These are phyloP conservation scores for Penstemon newberryi DNA, from an alignment of 257 asterid species.

Conservation along the genomic window DNA sequence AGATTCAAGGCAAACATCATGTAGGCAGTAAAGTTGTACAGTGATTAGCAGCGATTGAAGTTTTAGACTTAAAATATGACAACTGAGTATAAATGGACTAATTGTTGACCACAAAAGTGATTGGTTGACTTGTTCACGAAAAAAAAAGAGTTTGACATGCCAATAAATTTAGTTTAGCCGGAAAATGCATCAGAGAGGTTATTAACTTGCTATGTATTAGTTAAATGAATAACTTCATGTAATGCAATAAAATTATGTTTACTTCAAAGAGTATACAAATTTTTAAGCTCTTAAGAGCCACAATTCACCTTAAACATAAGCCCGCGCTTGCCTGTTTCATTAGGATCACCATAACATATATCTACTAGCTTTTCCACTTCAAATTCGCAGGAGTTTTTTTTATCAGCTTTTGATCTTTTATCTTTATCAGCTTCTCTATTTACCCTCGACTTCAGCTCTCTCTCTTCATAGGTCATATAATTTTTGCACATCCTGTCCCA, in stretches of 20 bases:
- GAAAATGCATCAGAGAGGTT: conserved; percentile 15
- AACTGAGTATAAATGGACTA: not conserved
- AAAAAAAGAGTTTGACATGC: not conserved
- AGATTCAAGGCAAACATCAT: conserved; percentile 11
- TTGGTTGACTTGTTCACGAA: conserved; percentile 3
- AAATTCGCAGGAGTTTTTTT: conserved; percentile 34
- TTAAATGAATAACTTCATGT: not conserved
- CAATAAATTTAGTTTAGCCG: not conserved
- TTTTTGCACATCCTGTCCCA: conserved; percentile 42
- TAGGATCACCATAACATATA: conserved; percentile 46
- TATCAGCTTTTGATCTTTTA: conserved; percentile 25
- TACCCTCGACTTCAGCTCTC: conserved; percentile 30
- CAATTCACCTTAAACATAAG: conserved; percentile 43
- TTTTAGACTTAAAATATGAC: not conserved
- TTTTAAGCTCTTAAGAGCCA: conserved; percentile 20
- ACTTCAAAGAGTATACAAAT: conserved; percentile 9
- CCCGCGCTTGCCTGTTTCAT: conserved; percentile 38
- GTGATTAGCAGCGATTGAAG: conserved; percentile 7
- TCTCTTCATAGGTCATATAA: conserved; percentile 30
- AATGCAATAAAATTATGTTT: conserved; percentile 14
- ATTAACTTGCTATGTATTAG: not conserved
- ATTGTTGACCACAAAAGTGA: conserved; percentile 3
- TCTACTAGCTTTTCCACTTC: conserved; percentile 50
- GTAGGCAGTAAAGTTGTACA: not conserved
- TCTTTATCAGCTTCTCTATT: conserved; percentile 27